Conservation (phyloP, 2,329 filamentous ascomycete genomes). For the Bimuria novae-zelandiae region DNA sequence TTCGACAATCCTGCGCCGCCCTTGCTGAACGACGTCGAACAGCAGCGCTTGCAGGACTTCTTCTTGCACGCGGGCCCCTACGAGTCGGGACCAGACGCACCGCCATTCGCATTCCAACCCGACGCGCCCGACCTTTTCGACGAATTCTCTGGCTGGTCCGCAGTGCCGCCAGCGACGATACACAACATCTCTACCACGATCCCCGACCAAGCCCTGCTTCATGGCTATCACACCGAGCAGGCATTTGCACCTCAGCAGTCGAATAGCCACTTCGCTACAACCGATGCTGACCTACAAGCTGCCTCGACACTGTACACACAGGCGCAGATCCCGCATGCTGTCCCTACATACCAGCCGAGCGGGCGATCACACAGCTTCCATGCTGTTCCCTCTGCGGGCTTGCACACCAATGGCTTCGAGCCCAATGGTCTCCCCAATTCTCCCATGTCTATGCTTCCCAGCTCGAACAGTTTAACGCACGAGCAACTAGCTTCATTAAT, state of each 20-base stretch:
- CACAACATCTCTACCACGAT: slow-evolving; percentile 43
- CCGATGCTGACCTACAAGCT: slow-evolving; percentile 38
- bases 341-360: slow-evolving; percentile 24
- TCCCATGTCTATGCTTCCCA: slow-evolving; percentile 25
- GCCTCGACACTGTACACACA: slow-evolving; percentile 40
- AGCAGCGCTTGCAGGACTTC: slow-evolving; percentile 38
- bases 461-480: slow-evolving; percentile 31
- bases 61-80: slow-evolving; percentile 39
- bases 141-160: slow-evolving; percentile 19
- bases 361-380: slow-evolving; percentile 29
- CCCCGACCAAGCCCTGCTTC: slow-evolving; percentile 38
- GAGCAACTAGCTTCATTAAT: slow-evolving; percentile 38
- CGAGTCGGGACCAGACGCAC: slow-evolving; percentile 20
- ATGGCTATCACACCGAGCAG: slow-evolving; percentile 32
- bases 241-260: slow-evolving; percentile 19
- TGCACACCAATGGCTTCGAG: slow-evolving; percentile 3
- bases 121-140: slow-evolving; percentile 30
- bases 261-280: slow-evolving; percentile 28
- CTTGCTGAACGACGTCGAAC: slow-evolving; percentile 39
- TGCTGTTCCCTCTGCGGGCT: slow-evolving; percentile 13
- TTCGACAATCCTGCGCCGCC: slow-evolving; percentile 29
- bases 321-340: slow-evolving; percentile 26
- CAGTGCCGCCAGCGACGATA: slow-evolving; percentile 36
- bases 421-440: slow-evolving; percentile 10
- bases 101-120: slow-evolving; percentile 15